Percentiles rank a stretch among this genome's conserved stretches.
Conservation (phyloP, 2,329 filamentous ascomycete species). For the Fusarium sp. region DNA sequence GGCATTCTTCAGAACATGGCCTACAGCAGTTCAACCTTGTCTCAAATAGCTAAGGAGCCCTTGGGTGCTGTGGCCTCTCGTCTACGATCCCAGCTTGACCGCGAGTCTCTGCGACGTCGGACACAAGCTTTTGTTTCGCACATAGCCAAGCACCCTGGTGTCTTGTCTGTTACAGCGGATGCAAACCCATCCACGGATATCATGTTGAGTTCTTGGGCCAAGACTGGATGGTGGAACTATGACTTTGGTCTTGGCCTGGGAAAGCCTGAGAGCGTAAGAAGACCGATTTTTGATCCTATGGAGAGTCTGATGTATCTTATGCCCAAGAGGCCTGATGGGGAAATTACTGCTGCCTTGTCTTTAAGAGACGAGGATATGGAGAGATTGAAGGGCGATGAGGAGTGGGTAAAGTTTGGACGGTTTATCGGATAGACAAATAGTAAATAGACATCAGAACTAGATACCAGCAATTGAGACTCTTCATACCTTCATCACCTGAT, state of each 20-base stretch:
- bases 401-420: constrained; percentile 48
- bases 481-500: too few relatives aligned
- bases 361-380: constrained; percentile 61
- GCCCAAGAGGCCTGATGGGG: constrained; percentile 56
- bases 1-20: neutral
- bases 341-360: constrained; percentile 58
- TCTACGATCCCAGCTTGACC: neutral
- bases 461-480: neutral
- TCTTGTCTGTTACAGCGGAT: neutral
- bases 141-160: neutral
- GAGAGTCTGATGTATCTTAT: constrained; percentile 64
- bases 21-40: neutral
- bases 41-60: neutral
- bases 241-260: constrained; percentile 62
- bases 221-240: constrained; percentile 56
- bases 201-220: constrained; percentile 66
- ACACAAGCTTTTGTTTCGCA: constrained; percentile 38
- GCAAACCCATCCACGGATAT: constrained; percentile 56
- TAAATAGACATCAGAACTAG: neutral
- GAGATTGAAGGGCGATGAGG: constrained; percentile 55
- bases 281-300: constrained; percentile 58
- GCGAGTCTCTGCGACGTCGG: neutral
- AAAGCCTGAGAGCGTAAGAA: constrained; percentile 57
- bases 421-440: constrained; percentile 36
- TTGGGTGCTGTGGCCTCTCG: neutral